These are phyloP conservation scores for Botryosphaeria dothidea DNA, from an alignment of 2,329 filamentous ascomycete species.

Conservation along the genomic window DNA sequence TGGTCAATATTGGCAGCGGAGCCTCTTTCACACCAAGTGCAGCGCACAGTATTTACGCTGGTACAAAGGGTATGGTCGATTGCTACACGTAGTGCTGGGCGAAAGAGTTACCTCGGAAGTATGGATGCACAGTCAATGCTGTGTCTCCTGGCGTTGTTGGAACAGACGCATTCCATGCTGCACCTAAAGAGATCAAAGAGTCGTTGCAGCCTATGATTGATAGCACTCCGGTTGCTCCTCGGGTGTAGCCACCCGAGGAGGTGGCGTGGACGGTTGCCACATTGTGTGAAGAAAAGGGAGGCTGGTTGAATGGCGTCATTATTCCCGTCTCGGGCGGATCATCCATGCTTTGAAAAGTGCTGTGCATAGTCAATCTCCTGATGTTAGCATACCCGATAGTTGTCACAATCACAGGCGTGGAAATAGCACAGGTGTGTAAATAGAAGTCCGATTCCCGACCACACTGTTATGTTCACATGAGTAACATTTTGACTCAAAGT, in stretches of 20 bases:
- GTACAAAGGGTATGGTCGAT: background rate
- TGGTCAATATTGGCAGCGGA: background rate
- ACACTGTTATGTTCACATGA: too few species aligned
- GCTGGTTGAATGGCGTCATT: background rate
- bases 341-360: background rate
- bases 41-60: background rate
- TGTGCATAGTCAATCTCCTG: background rate
- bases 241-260: background rate
- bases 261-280: background rate
- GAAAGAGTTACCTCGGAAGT: background rate
- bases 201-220: background rate
- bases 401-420: too few species aligned
- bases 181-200: background rate
- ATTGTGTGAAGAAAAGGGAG: background rate
- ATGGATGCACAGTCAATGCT: background rate
- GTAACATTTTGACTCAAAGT: too few species aligned
- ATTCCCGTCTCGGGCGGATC: background rate
- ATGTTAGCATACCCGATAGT: background rate
- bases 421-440: background rate
- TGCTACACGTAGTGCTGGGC: background rate
- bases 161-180: background rate
- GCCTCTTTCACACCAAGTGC: background rate
- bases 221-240: background rate
- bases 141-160: background rate
- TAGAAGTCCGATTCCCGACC: background rate